phyloP scores from a whole-genome alignment of 1,139 yeast species.

The Scheffersomyces insectosa region DNA sequence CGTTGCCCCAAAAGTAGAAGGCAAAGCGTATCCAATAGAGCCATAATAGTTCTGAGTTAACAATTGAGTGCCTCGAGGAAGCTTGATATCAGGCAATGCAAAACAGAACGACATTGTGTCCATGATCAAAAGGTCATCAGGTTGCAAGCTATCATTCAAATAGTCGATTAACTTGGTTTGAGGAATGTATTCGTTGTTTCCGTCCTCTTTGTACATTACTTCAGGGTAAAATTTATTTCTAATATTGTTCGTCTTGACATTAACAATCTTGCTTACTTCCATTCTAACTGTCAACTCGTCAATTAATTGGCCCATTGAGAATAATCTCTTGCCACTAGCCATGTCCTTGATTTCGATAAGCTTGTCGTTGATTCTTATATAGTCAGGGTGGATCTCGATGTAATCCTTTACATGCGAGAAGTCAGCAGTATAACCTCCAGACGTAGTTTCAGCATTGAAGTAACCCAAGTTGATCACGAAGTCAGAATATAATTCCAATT shows the following conservation, averaged over 20 bases:
- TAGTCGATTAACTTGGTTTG: conserved; percentile 29
- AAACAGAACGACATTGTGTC: conserved; percentile 84
- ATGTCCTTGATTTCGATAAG: conserved; percentile 20
- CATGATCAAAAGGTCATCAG: conserved; percentile 64
- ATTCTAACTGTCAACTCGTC: conserved; percentile 7
- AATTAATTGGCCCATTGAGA: conserved; percentile 16
- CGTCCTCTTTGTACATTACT: background rate
- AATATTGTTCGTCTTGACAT: conserved; percentile 8
- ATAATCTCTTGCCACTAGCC: conserved; percentile 13
- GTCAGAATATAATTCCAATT: conserved; percentile 42
- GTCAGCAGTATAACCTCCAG: conserved; percentile 39
- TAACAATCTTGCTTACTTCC: conserved; percentile 9
- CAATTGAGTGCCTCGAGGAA: conserved; percentile 53
- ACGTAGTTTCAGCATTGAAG: conserved; percentile 54
- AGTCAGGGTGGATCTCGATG: conserved; percentile 38
- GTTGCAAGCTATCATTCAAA: conserved; percentile 40
- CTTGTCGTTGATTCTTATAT: conserved; percentile 28
- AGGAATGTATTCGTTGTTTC: conserved; percentile 5
- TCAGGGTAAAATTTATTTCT: conserved; percentile 7
- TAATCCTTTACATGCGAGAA: conserved; percentile 21
- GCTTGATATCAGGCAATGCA: conserved; percentile 60
- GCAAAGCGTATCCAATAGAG: conserved; percentile 85
- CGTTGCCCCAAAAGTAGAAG: conserved; percentile 79
- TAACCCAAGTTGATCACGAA: conserved; percentile 53
- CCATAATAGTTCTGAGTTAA: conserved; percentile 73